Base-by-base conservation (phyloP, 345 rosid genomes). In the Stellera chamaejasme region DNA sequence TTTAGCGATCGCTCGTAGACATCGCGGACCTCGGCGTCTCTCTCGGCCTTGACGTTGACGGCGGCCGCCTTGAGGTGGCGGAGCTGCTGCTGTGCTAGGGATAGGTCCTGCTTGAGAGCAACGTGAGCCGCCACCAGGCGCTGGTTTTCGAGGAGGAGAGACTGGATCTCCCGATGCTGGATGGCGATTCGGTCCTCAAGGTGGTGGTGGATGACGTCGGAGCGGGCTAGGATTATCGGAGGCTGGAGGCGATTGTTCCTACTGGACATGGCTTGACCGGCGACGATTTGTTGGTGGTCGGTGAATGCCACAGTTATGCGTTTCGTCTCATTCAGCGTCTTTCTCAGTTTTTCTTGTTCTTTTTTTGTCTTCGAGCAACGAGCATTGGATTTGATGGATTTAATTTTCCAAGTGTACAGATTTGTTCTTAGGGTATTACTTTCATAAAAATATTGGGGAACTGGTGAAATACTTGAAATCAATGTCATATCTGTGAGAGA, bases 181-280 rank as follows among this genome's bases (percentile, higher is more conserved):
- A 81, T 72, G 42, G 80, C 70, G 62, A 82, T 73, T 58, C 80
- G 81, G 60, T 88, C 96, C 69, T 92, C 96, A 42, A 83, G 88
- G 65, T 75, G 69, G 14, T 66, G 71, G 27, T 47, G 58, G 54
- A 60, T 52, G 43, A 6, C 45, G 47, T 14, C 44, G 45, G 51
- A 70, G 43, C 42, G 48, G 10, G 16, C 36, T 9, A 59, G 26
- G 13, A 28, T 23, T 45, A 52, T 27, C 8, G 45, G n/a, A 45
- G 58, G 52, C 7, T 51, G 27, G 48, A 52, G 46, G 39, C 39
- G 39, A 23, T 45, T 13, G 39, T 45, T 62, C 16, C 66, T 58
- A 19, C 52, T 36, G 45, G 66, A 51, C 66, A 62, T 62, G 43
- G 10, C 16, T 19, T 26, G 27, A 16, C 56, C 52, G 46, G 45